Evolutionary conservation across 2,329 filamentous ascomycete genomes (phyloP).

Genomic region (Akanthomyces lecanii): DNA sequence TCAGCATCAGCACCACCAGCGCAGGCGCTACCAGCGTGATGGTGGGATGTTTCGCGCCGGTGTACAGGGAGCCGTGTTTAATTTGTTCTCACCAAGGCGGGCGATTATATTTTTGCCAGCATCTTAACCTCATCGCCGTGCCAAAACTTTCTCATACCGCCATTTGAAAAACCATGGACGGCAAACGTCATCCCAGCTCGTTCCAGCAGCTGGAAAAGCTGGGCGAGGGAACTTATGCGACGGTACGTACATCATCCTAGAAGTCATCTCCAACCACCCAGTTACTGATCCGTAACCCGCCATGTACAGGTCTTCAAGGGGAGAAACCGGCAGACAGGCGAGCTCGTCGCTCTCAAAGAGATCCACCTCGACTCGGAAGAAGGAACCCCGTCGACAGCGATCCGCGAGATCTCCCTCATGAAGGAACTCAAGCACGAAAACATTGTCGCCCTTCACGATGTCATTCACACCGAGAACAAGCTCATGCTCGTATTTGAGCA

Average conservation of each 20-base stretch:
- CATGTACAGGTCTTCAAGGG: conserved; percentile 85
- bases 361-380: conserved; percentile 99
- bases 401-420: conserved; percentile 98
- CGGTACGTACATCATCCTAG: conserved; percentile 52
- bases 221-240: conserved; percentile 97
- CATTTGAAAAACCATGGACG: conserved; percentile 62
- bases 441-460: conserved; percentile 94
- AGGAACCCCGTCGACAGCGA: conserved; percentile 93
- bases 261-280: neutral
- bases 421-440: conserved; percentile 99
- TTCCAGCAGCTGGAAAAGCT: conserved; percentile 99
- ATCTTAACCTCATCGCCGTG: neutral
- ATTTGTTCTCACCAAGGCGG: conserved; percentile 2
- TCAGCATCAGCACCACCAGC: neutral
- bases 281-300: conserved; percentile 4
- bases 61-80: conserved; percentile 7
- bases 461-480: conserved; percentile 99
- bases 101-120: neutral
- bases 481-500: conserved; percentile 99
- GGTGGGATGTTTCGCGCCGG: conserved; percentile 10
- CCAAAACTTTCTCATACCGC: neutral
- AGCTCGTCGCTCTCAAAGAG: conserved; percentile 94
- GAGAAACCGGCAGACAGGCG: conserved; percentile 92
- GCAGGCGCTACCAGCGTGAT: neutral
- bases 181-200: conserved; percentile 86